Base-by-base conservation (phyloP, 805 yeast genomes). In the Barnettozyma sucrosica region DNA sequence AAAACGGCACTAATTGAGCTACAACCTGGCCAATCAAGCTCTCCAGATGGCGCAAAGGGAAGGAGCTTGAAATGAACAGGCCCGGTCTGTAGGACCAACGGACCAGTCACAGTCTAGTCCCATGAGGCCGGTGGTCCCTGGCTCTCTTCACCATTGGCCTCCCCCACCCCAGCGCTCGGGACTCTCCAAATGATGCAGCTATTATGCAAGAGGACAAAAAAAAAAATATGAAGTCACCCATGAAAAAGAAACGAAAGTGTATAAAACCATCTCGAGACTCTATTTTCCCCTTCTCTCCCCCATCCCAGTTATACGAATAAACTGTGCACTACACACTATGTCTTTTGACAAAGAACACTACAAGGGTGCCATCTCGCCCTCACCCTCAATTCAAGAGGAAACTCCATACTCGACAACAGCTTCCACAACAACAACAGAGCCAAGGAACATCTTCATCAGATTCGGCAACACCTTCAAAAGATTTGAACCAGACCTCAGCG, bases 401-500 rank as follows among this genome's bases (percentile, higher is more conserved):
- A 37, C 26, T 3, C 41, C 41, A 21, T 21, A 21, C 41, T 37
- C 41, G 21, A 34, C 36, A 11, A 21, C 16, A 18, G 21, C 23
- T 2, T 37, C 16, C 41, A 23, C 24, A 3, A 21, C n/a, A n/a
- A 13, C 25, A 14, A 18, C 23, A 18, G 10, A 9, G 3, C 18
- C 41, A 4, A 4, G 28, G 14, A 46, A 46, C 33, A 19, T 25
- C n/a, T 40, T 47, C 10, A 23, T 14, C 1, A 38, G 40, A 16
- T 58, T 58, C 41, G 42, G 42, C 6, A 52, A 55, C 30, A 48
- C 57, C 5, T 57, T 59, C 53, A 59, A 49, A 30, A 50, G 57
- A 32, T 71, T 66, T 69, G 62, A 61, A 20, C 60, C 62, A 2
- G 70, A 71, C 20, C 56, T 72, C 44, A 76, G 76, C 39, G 58